Conservation (phyloP, 2,329 filamentous ascomycete genomes). For the Phaeosphaeriaceae sp. region DNA sequence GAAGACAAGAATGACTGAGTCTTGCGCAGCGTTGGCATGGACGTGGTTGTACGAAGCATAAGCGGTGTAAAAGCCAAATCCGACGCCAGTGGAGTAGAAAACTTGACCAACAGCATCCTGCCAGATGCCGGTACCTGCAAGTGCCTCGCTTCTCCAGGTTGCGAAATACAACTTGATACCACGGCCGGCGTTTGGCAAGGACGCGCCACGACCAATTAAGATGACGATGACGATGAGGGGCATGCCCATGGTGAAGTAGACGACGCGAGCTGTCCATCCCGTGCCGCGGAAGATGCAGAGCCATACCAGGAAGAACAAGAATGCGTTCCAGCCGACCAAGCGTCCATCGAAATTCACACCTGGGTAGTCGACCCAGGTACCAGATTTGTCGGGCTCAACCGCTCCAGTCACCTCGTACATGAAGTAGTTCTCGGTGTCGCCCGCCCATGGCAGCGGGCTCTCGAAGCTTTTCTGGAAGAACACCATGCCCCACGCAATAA, state of each 20-base stretch:
- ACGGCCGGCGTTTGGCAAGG: slow-evolving; percentile 13
- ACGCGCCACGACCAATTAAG: slow-evolving; percentile 17
- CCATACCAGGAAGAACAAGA: slow-evolving; percentile 14
- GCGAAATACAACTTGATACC: slow-evolving; percentile 18
- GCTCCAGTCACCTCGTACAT: slow-evolving; percentile 6
- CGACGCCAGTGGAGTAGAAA: slow-evolving; percentile 61
- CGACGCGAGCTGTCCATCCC: slow-evolving; percentile 24
- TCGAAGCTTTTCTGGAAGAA: slow-evolving; percentile 22
- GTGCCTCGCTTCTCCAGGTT: slow-evolving; percentile 10
- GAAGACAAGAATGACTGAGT: slow-evolving; percentile 59
- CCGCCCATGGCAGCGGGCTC: slow-evolving; percentile 19
- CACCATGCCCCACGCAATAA: slow-evolving; percentile 23
- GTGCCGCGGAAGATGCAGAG: slow-evolving; percentile 23
- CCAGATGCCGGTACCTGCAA: slow-evolving; percentile 52
- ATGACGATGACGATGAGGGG: slow-evolving; percentile 21
- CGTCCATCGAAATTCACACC: background rate
- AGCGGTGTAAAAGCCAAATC: slow-evolving; percentile 59
- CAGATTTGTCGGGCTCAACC: background rate
- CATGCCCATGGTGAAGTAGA: slow-evolving; percentile 31
- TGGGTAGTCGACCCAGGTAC: background rate
- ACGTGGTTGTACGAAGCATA: slow-evolving; percentile 63
- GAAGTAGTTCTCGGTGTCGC: slow-evolving; percentile 12
- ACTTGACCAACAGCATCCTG: slow-evolving; percentile 60
- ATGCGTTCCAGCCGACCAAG: slow-evolving; percentile 3
- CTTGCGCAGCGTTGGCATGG: slow-evolving; percentile 63